Evolutionary conservation across 805 yeast genomes (phyloP), one percentile per base, ranked within the genome.

Genomic region (Starmerella lactis-condensi): DNA sequence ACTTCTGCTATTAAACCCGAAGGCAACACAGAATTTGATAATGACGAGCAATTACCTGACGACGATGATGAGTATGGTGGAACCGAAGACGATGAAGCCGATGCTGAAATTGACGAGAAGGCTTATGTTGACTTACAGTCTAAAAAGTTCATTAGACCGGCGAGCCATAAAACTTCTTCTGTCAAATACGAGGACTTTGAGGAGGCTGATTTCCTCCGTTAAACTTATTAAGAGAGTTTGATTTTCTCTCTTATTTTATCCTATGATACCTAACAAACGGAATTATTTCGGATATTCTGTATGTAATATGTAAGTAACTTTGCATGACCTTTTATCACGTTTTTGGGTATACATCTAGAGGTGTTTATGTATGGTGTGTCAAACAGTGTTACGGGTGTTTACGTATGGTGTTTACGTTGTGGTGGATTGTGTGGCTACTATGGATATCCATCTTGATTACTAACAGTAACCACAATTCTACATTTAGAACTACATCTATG

Each of bases 201-300:
- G 9, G 51, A 49, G 7, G 54, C 53, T 3, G 37, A 31, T 3
- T 51, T 51, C 30, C 33, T 51, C 28, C 36, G 31, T n/a, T n/a
- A n/a, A n/a, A n/a, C n/a, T n/a, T n/a, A n/a, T n/a, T n/a, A n/a
- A n/a, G n/a, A n/a, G n/a, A n/a, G n/a, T n/a, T n/a, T n/a, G n/a
- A n/a, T n/a, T n/a, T n/a, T n/a, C n/a, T n/a, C n/a, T n/a, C n/a
- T n/a, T n/a, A n/a, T n/a, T n/a, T n/a, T n/a, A n/a, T n/a, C n/a
- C n/a, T n/a, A n/a, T n/a, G n/a, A n/a, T n/a, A n/a, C n/a, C n/a
- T n/a, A n/a, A n/a, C n/a, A n/a, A n/a, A n/a, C n/a, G n/a, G n/a
- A n/a, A n/a, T n/a, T n/a, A n/a, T n/a, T n/a, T n/a, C n/a, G n/a
- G n/a, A n/a, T n/a, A n/a, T n/a, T n/a, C n/a, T n/a, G n/a, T n/a